Conservation (phyloP, 2,329 filamentous ascomycete species). For the Lachnellula occidentalis region DNA sequence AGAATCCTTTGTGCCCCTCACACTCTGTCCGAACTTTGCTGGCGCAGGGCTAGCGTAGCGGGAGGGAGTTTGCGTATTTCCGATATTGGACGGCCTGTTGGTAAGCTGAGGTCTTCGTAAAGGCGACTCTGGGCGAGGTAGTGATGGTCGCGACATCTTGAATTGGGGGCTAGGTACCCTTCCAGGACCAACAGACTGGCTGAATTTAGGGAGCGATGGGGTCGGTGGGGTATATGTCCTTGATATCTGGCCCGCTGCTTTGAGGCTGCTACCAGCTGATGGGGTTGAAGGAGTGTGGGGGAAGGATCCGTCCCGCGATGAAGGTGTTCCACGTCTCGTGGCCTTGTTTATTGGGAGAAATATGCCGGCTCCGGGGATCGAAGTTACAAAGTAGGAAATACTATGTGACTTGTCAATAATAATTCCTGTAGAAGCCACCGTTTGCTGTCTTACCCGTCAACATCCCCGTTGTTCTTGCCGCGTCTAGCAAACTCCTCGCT, state of each 20-base stretch:
- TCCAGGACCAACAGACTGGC: slow-evolving; percentile 76
- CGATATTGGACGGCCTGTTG: slow-evolving; percentile 47
- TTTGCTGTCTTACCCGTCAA: slow-evolving; percentile 69
- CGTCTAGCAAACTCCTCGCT: slow-evolving; percentile 70
- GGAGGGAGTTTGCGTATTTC: slow-evolving; percentile 46
- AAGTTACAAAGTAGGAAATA: slow-evolving; percentile 75
- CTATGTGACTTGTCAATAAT: slow-evolving; percentile 36
- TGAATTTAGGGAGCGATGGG: slow-evolving; percentile 70
- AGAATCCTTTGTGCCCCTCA: slow-evolving; percentile 47
- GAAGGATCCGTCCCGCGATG: slow-evolving; percentile 46
- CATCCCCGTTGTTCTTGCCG: slow-evolving; percentile 94
- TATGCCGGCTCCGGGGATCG: slow-evolving; percentile 76
- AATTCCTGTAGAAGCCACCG: slow-evolving; percentile 9
- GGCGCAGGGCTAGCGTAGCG: slow-evolving; percentile 60
- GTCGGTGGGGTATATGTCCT: slow-evolving; percentile 59
- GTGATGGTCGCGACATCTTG: slow-evolving; percentile 67
- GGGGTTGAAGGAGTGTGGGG: slow-evolving; percentile 67
- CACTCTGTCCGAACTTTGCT: slow-evolving; percentile 58
- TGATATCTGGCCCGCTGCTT: slow-evolving; percentile 37
- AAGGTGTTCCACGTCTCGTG: slow-evolving; percentile 57
- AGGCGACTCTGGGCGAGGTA: slow-evolving; percentile 86
- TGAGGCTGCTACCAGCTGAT: slow-evolving; percentile 46
- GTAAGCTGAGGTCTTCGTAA: slow-evolving; percentile 59
- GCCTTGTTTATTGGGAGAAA: slow-evolving; percentile 86
- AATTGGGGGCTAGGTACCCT: slow-evolving; percentile 62